Conservation (phyloP, 306 rosid species). For the Prunus salicina region DNA sequence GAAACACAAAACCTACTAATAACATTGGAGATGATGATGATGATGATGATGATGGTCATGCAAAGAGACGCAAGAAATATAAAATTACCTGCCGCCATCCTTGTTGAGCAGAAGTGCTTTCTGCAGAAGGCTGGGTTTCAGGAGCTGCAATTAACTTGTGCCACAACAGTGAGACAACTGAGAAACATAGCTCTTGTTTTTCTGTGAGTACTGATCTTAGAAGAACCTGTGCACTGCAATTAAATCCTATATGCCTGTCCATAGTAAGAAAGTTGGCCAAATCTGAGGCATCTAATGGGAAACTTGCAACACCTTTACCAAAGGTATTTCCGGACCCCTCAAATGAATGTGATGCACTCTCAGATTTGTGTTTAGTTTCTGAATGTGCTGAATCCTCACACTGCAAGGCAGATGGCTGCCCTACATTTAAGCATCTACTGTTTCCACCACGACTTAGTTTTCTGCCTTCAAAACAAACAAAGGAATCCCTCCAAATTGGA, state of each 20-base stretch:
- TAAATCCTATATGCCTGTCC: constrained; percentile 92
- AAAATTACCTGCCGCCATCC: constrained; percentile 93
- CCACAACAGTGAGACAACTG: constrained; percentile 94
- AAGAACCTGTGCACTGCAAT: constrained; percentile 71
- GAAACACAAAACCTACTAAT: neutral
- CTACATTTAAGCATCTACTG: constrained; percentile 43
- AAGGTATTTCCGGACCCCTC: constrained; percentile 47
- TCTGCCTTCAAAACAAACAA: constrained; percentile 34
- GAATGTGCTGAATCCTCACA: constrained; percentile 37
- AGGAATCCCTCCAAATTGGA: constrained; percentile 60
- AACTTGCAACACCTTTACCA: constrained; percentile 62
- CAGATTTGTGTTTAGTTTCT: constrained; percentile 36
- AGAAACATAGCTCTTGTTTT: constrained; percentile 87
- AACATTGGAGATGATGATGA: neutral
- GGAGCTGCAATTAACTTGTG: constrained; percentile 93
- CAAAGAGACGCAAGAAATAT: constrained; percentile 17
- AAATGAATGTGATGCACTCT: constrained; percentile 39
- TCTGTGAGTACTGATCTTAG: constrained; percentile 77
- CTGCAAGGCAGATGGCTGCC: constrained; percentile 43
- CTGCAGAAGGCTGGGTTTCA: constrained; percentile 85
- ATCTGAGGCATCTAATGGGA: constrained; percentile 84
- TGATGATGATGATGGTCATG: neutral
- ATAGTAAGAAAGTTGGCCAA: constrained; percentile 91
- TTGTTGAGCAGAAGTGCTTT: constrained; percentile 98
- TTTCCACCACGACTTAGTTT: constrained; percentile 47